Base-by-base conservation (phyloP, 1,284 basidiomycete genomes). In the Neonothopanus nambi region DNA sequence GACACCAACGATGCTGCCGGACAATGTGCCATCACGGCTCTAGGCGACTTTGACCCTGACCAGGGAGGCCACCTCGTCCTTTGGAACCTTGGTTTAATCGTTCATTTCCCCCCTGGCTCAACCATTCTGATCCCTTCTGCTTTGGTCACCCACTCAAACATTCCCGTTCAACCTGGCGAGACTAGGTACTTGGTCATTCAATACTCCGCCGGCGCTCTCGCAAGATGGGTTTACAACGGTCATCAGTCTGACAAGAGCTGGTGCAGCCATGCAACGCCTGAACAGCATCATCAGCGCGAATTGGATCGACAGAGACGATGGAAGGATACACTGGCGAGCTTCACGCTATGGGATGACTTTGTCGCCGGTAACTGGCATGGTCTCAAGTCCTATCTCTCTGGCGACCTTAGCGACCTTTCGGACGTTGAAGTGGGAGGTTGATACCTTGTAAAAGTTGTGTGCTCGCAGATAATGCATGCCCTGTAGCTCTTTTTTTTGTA, bases 141-240 rank as follows among this genome's bases (percentile, higher is more conserved):
- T 23, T 13, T 48, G 8, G 33, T 48, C n/a, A 38, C 30, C 5
- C 46, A 48, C 24, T 48, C 46, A 5, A 48, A 38, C 46, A 24
- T 38, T 15, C 46, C 46, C 13, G 38, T 48, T 23, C 9, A 37
- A 12, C 13, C 13, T 5, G 33, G 20, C 8, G 46, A 48, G 38
- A 13, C 5, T 8, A n/a, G 46, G 5, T 48, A 37, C 17, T 37
- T 20, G 6, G 17, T 46, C 26, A 21, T 46, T 9, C n/a, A n/a
- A n/a, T n/a, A n/a, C n/a, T n/a, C n/a, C n/a, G n/a, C n/a, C n/a
- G n/a, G n/a, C n/a, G n/a, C 44, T 26, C 36, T 52, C 3, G 44
- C 45, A 37, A 9, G 50, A 9, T 52, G 50, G 50, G 17, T 44
- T 3, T 37, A 45, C 23, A 51, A 51, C 40, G 39, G 49, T 2